phyloP scores from a whole-genome alignment of 163 green algal species.

The Chloromonas sp. region DNA sequence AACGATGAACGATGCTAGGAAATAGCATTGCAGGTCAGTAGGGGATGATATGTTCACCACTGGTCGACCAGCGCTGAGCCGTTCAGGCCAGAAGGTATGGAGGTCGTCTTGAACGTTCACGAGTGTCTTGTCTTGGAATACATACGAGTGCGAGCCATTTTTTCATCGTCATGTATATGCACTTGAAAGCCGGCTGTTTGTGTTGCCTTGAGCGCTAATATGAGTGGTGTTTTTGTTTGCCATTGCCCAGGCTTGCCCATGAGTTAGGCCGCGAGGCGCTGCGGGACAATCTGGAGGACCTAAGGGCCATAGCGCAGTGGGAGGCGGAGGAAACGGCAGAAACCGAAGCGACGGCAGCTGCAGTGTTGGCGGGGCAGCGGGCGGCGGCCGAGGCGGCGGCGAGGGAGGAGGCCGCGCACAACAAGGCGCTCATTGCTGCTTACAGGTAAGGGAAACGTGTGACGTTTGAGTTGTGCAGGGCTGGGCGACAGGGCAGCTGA shows the following conservation, averaged over 20 bases:
- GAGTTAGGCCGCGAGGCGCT: slow-evolving; percentile 14
- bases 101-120: no score
- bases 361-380: not conserved
- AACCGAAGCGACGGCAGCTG: not conserved
- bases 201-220: no score
- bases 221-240: not conserved
- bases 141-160: no score
- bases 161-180: no score
- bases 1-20: not conserved
- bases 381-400: not conserved
- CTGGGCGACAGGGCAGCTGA: no score
- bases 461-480: no score
- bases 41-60: no score
- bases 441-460: not conserved
- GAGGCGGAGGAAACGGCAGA: slow-evolving; percentile 4
- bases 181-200: no score
- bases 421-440: slow-evolving; percentile 9
- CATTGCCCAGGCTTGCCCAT: slow-evolving; percentile 10
- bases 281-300: slow-evolving; percentile 14
- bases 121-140: no score
- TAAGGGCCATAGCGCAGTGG: not conserved
- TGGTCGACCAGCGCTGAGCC: no score
- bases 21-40: not conserved
- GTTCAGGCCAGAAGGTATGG: no score
- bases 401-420: not conserved